phyloP scores from a whole-genome alignment of 208 protist species.

The Acanthamoeba lenticulata region DNA sequence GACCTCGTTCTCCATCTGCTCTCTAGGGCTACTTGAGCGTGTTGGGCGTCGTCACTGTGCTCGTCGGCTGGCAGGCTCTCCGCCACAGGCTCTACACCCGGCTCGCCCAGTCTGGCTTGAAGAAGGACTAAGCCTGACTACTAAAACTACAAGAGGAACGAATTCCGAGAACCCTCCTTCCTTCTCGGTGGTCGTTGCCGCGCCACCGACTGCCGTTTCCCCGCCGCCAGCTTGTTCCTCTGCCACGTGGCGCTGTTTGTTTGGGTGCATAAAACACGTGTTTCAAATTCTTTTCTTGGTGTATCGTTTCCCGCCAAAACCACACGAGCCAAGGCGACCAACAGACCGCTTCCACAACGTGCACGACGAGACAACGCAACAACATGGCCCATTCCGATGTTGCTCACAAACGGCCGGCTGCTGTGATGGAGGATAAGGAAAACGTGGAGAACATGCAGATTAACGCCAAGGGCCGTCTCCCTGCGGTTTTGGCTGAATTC shows the following conservation, averaged over 20 bases:
- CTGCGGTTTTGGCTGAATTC: conserved; percentile 3
- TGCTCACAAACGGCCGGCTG: background rate
- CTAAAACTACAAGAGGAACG: background rate
- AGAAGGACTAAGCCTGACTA: background rate
- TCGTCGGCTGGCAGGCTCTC: background rate
- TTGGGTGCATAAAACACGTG: background rate
- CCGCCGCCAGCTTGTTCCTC: background rate
- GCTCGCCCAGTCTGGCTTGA: background rate
- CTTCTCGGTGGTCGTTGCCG: background rate
- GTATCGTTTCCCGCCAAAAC: too few species aligned
- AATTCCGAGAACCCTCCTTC: background rate
- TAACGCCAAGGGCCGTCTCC: background rate
- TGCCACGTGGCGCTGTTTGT: background rate
- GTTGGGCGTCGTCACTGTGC: background rate
- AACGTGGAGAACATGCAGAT: conserved; percentile 35
- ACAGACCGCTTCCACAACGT: too few species aligned
- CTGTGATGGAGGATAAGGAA: background rate
- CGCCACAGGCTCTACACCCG: background rate
- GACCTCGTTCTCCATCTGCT: background rate
- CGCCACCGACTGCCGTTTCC: background rate
- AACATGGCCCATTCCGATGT: too few species aligned
- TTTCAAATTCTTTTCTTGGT: background rate
- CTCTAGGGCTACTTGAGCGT: background rate
- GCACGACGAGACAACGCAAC: too few species aligned
- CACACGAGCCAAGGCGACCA: too few species aligned